These are phyloP conservation scores for Epichloe sibirici DNA, from an alignment of 2,329 filamentous ascomycete species.

Conservation along the genomic window DNA sequence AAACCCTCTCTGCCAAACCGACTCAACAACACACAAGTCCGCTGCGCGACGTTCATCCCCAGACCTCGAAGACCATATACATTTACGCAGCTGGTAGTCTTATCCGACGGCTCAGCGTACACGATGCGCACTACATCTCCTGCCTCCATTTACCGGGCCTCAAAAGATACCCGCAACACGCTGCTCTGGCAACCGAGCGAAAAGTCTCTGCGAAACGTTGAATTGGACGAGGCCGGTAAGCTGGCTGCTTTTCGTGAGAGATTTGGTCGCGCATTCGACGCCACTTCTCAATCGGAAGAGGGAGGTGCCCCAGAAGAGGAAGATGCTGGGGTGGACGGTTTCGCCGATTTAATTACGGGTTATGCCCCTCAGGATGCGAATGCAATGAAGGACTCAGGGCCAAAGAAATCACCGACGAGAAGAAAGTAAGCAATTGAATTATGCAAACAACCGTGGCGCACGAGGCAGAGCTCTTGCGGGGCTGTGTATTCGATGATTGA, in stretches of 20 bases:
- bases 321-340: slow-evolving; percentile 15
- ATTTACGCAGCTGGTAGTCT: slow-evolving; percentile 91
- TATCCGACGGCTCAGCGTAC: slow-evolving; percentile 82
- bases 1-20: slow-evolving; percentile 11
- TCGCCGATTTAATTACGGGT: slow-evolving; percentile 39
- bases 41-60: slow-evolving; percentile 72
- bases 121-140: slow-evolving; percentile 69
- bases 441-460: not conserved
- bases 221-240: slow-evolving; percentile 88
- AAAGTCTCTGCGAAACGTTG: slow-evolving; percentile 70
- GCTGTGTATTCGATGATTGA: not conserved
- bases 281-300: slow-evolving; percentile 23
- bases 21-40: slow-evolving; percentile 41
- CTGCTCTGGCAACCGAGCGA: slow-evolving; percentile 82
- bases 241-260: slow-evolving; percentile 73
- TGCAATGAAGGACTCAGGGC: slow-evolving; percentile 22
- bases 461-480: not conserved
- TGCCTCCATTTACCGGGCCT: slow-evolving; percentile 41
- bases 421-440: slow-evolving; percentile 26
- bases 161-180: slow-evolving; percentile 82
- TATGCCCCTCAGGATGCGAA: slow-evolving; percentile 31
- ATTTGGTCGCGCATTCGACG: slow-evolving; percentile 78
- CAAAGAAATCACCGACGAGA: slow-evolving; percentile 33
- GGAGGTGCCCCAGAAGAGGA: slow-evolving; percentile 19
- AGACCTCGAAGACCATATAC: slow-evolving; percentile 89